phyloP scores from a whole-genome alignment of 2,329 filamentous ascomycete genomes.

The Fusarium poae region DNA sequence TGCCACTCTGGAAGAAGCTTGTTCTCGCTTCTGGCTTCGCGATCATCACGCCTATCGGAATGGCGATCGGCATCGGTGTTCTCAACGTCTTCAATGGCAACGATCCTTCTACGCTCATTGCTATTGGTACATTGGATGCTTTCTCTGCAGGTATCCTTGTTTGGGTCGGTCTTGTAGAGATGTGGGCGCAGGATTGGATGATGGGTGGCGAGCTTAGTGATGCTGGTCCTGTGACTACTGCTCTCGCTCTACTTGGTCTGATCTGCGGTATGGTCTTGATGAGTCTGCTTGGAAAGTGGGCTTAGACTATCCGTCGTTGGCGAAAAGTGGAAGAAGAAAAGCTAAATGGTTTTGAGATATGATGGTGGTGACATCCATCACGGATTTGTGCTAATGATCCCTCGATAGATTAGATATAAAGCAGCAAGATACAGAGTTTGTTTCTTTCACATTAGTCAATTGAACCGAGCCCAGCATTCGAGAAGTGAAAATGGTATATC shows the following conservation, averaged over 20 bases:
- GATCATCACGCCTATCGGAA: conserved; percentile 79
- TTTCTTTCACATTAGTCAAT: not conserved
- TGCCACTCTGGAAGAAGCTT: conserved; percentile 65
- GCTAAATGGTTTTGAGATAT: not conserved
- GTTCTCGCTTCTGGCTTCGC: conserved; percentile 74
- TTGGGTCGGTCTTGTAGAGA: conserved; percentile 83
- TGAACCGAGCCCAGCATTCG: not conserved
- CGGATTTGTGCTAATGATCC: not conserved
- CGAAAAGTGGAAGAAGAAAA: not conserved
- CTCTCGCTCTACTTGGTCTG: conserved; percentile 65
- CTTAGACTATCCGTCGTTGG: conserved; percentile 55
- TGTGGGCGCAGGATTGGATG: conserved; percentile 82
- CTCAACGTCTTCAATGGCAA: conserved; percentile 80
- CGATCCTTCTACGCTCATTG: conserved; percentile 74
- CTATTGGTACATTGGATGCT: conserved; percentile 79
- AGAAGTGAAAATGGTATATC: not conserved
- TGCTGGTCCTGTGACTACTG: conserved; percentile 62
- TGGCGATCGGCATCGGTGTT: conserved; percentile 83
- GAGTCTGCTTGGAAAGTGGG: conserved; percentile 82
- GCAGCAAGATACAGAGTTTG: not conserved
- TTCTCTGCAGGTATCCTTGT: conserved; percentile 80
- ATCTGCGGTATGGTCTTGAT: conserved; percentile 75
- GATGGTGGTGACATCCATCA: not conserved
- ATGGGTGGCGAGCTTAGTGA: conserved; percentile 67
- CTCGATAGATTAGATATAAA: conserved; percentile 6